Base-by-base conservation (phyloP, 1,139 yeast genomes). In the Lodderomyces pseudojiufengensis region DNA sequence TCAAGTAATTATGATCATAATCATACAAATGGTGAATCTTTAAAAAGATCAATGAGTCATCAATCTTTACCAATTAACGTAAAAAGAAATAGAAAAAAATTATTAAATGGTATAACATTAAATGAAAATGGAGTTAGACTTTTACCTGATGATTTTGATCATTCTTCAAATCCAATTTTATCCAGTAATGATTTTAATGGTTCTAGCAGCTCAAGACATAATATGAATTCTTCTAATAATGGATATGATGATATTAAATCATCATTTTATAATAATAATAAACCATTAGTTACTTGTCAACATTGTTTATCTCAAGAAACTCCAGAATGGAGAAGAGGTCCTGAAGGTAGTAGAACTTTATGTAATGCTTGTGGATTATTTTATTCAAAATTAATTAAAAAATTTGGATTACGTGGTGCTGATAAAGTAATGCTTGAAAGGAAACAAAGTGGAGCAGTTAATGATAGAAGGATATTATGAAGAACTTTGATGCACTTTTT, bases 271-370 rank as follows among this genome's bases (percentile, higher is more conserved):
- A n/a, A n/a, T n/a, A n/a, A n/a, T n/a, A n/a, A n/a, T n/a, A 44
- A 45, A 32, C 41, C 46, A 20, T 48, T 44, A 3, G 35, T 45
- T 13, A 38, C 40, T 12, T 61, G 67, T 37, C 50, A 46, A 18
- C 67, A 61, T 39, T 61, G 67, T 46, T 49, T 51, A 8, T 45
- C 58, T 1, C 46, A 43, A 18, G 61, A 60, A 20, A 67, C 74
- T 0, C 75, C 74, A 1, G 74, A 68, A 47, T 69, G 75, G 75
- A 53, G 75, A 40, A 51, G 68, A 24, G 75, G 74, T 0, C 74
- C 74, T 3, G 59, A 56, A 31, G 73, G 74, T 0, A 59, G 63
- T 26, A 52, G 70, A 23, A 67, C 73, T 0, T 52, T 69, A 35
- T 69, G 75, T 46, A 68, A 69, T 50, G 74, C 75, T 1, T 69